phyloP scores from a whole-genome alignment of 2,329 filamentous ascomycete species.

The Bipolaris gigantea region DNA sequence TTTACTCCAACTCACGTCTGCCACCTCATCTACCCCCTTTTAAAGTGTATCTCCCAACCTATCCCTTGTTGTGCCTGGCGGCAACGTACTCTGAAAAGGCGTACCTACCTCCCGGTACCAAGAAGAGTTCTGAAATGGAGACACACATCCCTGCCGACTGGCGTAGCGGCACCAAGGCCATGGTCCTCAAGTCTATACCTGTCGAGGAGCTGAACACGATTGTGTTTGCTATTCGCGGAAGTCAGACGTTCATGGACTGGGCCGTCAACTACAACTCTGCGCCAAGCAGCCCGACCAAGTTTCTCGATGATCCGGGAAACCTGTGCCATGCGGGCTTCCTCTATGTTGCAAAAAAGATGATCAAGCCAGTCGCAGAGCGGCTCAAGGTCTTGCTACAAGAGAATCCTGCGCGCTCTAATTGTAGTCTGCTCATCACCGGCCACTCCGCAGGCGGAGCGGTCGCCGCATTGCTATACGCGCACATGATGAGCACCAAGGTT shows the following conservation, averaged over 20 bases:
- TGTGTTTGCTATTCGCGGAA: conserved; percentile 82
- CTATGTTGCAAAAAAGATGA: conserved; percentile 73
- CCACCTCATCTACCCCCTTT: conserved; percentile 68
- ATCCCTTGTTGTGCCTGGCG: conserved; percentile 75
- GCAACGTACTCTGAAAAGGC: conserved; percentile 76
- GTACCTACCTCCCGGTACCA: conserved; percentile 61
- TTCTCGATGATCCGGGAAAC: conserved; percentile 77
- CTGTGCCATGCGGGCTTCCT: conserved; percentile 81
- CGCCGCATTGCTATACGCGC: conserved; percentile 75
- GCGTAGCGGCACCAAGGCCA: conserved; percentile 76
- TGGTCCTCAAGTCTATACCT: conserved; percentile 79
- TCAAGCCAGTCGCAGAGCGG: conserved; percentile 69
- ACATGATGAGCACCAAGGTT: conserved; percentile 70
- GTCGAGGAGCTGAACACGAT: conserved; percentile 78
- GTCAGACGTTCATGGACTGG: conserved; percentile 82
- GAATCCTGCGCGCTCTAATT: conserved; percentile 64
- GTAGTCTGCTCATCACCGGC: conserved; percentile 79
- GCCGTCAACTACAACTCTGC: conserved; percentile 75
- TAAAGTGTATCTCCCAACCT: conserved; percentile 73
- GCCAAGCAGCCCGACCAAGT: conserved; percentile 66
- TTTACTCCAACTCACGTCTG: conserved; percentile 76
- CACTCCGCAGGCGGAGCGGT: conserved; percentile 86
- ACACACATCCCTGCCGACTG: conserved; percentile 72
- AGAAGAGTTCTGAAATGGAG: conserved; percentile 63
- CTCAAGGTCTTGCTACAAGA: conserved; percentile 71